These are phyloP conservation scores for Ceratocystis albifundus DNA, from an alignment of 2,329 filamentous ascomycete genomes.

Conservation along the genomic window DNA sequence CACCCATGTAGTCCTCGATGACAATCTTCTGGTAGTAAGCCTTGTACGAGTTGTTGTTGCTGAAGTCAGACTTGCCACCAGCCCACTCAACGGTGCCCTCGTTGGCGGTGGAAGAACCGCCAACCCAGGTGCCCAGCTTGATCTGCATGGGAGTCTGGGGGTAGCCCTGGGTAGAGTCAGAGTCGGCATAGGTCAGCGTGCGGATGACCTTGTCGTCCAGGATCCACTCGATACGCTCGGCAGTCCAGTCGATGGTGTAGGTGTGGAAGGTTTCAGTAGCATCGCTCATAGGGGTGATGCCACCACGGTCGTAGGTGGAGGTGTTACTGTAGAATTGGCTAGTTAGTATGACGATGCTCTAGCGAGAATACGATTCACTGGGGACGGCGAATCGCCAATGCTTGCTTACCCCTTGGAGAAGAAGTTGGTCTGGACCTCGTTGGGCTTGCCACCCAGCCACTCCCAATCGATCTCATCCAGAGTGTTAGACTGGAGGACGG, in stretches of 20 bases:
- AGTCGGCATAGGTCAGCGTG: conserved; percentile 48
- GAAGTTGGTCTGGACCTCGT: conserved; percentile 78
- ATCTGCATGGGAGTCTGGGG: conserved; percentile 65
- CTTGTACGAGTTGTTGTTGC: conserved; percentile 33
- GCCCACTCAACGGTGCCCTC: conserved; percentile 62
- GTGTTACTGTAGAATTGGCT: conserved; percentile 35
- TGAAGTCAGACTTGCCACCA: conserved; percentile 44
- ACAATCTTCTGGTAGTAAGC: conserved; percentile 38
- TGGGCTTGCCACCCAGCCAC: conserved; percentile 67
- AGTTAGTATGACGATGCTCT: neutral
- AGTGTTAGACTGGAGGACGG: conserved; percentile 78
- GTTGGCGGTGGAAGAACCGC: conserved; percentile 45
- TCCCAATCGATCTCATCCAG: conserved; percentile 96
- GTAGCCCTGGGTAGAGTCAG: conserved; percentile 46
- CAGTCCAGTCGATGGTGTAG: conserved; percentile 58
- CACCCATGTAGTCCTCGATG: conserved; percentile 36
- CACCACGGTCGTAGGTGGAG: conserved; percentile 51
- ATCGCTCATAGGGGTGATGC: conserved; percentile 41
- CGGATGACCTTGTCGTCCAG: conserved; percentile 52
- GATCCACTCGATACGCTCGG: conserved; percentile 50
- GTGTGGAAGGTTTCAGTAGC: conserved; percentile 47
- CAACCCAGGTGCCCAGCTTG: conserved; percentile 58
- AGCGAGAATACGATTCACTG: no score
- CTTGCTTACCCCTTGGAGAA: conserved; percentile 52
- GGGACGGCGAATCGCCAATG: no score